Conservation (phyloP, 2,329 filamentous ascomycete species). For the Pseudocercospora fuligena region DNA sequence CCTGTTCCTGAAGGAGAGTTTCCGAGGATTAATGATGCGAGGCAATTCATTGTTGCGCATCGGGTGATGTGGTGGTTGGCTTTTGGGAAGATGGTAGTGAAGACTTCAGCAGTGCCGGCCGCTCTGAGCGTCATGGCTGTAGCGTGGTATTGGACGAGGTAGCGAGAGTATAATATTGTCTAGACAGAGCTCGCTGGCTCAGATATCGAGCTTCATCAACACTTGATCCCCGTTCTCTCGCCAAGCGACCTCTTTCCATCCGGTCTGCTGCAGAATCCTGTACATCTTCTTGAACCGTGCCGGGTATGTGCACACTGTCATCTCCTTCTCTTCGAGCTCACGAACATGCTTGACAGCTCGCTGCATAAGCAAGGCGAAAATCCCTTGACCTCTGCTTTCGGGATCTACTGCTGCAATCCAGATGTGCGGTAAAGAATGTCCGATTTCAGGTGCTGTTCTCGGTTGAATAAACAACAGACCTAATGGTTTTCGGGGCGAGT, state of each 20-base stretch:
- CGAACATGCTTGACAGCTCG: conserved; percentile 7
- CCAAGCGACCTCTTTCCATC: conserved; percentile 12
- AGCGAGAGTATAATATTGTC: background rate
- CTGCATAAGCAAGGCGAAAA: conserved; percentile 13
- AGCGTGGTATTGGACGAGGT: background rate
- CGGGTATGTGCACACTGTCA: conserved; percentile 16
- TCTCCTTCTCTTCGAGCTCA: background rate
- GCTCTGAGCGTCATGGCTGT: conserved; percentile 6
- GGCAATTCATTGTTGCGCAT: conserved; percentile 26
- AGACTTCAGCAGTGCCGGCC: conserved; percentile 14
- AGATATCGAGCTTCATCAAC: conserved; percentile 14
- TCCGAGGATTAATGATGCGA: conserved; percentile 27
- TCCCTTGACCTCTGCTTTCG: conserved; percentile 8
- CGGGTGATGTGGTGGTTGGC: conserved; percentile 27
- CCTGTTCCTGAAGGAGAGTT: conserved; percentile 30
- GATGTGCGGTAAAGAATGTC: conserved; percentile 10
- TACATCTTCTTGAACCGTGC: conserved; percentile 16
- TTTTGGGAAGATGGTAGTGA: conserved; percentile 24
- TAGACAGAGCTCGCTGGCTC: background rate
- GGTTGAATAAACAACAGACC: background rate
- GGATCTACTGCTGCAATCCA: conserved; percentile 17
- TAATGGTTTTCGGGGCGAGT: background rate
- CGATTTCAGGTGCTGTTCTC: conserved; percentile 14
- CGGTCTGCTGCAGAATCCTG: conserved; percentile 9
- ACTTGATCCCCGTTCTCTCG: conserved; percentile 15